These are phyloP conservation scores for Aureobasidium sp. DNA, from an alignment of 2,329 filamentous ascomycete species.

Conservation along the genomic window DNA sequence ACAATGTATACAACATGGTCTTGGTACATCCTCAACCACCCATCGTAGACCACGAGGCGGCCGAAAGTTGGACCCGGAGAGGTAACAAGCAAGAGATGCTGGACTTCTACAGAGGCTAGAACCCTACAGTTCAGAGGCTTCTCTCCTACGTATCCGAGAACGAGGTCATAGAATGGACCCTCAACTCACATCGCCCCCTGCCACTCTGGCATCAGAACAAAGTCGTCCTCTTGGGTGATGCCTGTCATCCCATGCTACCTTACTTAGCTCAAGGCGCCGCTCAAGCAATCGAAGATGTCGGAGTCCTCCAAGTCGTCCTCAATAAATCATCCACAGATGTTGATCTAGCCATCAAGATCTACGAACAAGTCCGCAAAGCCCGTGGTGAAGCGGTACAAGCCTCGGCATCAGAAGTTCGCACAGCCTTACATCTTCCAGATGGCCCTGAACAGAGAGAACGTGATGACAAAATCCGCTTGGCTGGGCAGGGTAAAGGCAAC, in stretches of 20 bases:
- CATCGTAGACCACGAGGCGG: not conserved
- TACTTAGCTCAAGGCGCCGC: not conserved
- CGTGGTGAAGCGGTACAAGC: conserved; percentile 2
- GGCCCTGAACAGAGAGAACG: conserved; percentile 14
- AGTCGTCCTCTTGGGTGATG: not conserved
- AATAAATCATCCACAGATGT: not conserved
- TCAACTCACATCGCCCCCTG: not conserved
- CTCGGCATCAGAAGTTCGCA: conserved; percentile 28
- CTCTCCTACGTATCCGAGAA: not conserved
- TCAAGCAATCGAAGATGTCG: not conserved
- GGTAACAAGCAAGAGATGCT: conserved; percentile 54
- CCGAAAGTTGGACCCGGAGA: conserved; percentile 54
- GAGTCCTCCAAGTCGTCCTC: not conserved
- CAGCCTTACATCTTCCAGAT: conserved; percentile 22
- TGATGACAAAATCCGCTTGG: conserved; percentile 14
- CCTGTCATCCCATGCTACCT: not conserved
- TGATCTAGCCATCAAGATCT: not conserved
- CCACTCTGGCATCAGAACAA: not conserved
- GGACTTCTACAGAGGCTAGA: conserved; percentile 53
- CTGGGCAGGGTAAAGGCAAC: conserved; percentile 6
- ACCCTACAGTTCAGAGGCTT: conserved; percentile 31
- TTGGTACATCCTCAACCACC: conserved; percentile 13
- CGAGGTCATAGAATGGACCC: not conserved
- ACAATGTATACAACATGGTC: conserved; percentile 16
- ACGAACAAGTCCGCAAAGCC: not conserved